A percentile compares a stretch with the other conserved stretches of the same genome.
Evolutionary conservation across 306 rosid species (phyloP).

Genomic region (Quercus bicolor): DNA sequence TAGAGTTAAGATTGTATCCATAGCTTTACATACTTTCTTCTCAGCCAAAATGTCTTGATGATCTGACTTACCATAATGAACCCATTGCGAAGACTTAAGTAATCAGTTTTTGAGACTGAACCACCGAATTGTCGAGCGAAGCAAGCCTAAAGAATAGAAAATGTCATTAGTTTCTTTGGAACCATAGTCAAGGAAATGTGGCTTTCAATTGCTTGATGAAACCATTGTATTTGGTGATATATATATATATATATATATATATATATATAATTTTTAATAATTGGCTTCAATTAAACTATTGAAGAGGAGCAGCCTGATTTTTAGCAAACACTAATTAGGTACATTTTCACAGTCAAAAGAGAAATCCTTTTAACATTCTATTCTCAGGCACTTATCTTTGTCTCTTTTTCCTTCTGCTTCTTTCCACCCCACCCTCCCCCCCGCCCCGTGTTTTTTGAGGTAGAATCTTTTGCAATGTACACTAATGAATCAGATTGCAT

Average conservation of each 20-base stretch:
- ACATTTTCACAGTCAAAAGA: not conserved
- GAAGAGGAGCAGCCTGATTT: not conserved
- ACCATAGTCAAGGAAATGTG: not conserved
- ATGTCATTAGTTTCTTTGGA: conserved; percentile 1
- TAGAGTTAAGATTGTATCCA: not conserved
- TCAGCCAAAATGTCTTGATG: not conserved
- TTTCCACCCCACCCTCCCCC: too few relatives aligned
- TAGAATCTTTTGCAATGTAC: not conserved
- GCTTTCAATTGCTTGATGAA: not conserved
- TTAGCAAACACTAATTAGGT: not conserved
- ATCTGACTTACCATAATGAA: conserved; percentile 50
- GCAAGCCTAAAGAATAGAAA: conserved; percentile 37
- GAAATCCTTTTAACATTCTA: not conserved
- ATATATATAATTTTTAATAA: not conserved
- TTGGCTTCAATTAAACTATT: not conserved
- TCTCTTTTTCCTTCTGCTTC: not conserved
- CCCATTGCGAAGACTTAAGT: conserved; percentile 60
- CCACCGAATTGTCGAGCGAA: conserved; percentile 49
- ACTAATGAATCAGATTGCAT: not conserved
- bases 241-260: not conserved
- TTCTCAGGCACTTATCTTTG: not conserved
- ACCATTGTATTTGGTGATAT: not conserved
- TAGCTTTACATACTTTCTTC: not conserved
- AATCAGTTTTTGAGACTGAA: conserved; percentile 61
- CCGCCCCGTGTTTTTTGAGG: not conserved